Evolutionary conservation across 345 rosid species (phyloP), one percentile per base, ranked within the genome.

Genomic region (Dipteronia sinensis): DNA sequence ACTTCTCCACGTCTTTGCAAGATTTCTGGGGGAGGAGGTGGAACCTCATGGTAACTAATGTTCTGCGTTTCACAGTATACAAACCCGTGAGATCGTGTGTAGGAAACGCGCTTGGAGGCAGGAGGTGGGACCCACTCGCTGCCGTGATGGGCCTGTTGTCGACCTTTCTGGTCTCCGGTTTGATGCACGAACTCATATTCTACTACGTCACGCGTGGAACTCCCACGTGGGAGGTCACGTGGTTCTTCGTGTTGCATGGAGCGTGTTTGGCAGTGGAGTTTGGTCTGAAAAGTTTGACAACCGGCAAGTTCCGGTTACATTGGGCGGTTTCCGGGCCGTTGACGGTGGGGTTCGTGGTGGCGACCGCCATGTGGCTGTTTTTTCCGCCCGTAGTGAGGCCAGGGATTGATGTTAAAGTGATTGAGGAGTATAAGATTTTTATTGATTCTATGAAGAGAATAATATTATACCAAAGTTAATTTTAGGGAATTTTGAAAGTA

Each of bases 301-400:
- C n/a, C 7, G 69, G 67, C 17, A 65, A 34, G 67, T 78, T 77
- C 80, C 46, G 44, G 71, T 49, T 83, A 72, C 84, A 47, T 64
- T 47, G 66, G 73, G 19, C 61, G 49, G 67, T 80, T 15, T 77
- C 87, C 29, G 72, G 76, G 47, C 38, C 66, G 3, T 13, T 86
- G n/a, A 80, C 89, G 23, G 77, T 84, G 10, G 85, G 80, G 11
- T 86, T 88, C 63, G 83, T 84, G 42, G 34, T 75, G 29, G 59
- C 40, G 63, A 86, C 85, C 1, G 68, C 82, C 25, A 74, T 76
- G 38, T 84, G 87, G 91, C 46, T 88, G 76, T 88, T 88, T 66
- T 88, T 84, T 1, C 80, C 90, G 12, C 87, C 74, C 3, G 29
- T 84, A n/a, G 16, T 65, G 44, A 73, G 84, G 66, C 56, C 47